Percentiles rank a stretch among this genome's conserved stretches.
Conservation (phyloP, 176 grass and related monocot genomes). For the Zizania latifolia region DNA sequence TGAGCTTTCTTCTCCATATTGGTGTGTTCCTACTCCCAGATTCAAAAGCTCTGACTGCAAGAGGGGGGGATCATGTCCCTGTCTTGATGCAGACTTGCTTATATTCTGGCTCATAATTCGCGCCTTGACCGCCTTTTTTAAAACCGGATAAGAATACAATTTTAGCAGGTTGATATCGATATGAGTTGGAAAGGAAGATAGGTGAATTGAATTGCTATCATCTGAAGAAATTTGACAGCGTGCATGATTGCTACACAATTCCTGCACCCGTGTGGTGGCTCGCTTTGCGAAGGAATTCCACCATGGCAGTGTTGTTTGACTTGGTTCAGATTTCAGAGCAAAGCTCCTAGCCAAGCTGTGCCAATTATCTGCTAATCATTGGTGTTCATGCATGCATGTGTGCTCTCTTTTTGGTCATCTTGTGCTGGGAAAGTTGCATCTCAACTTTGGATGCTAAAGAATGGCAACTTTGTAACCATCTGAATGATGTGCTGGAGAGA, state of each 20-base stretch:
- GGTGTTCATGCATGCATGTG: constrained; percentile 6
- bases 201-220: not conserved
- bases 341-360: not conserved
- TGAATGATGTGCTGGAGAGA: constrained; percentile 20
- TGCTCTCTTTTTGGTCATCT: constrained; percentile 31
- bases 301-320: constrained; percentile 9
- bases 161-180: constrained; percentile 19
- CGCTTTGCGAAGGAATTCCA: not conserved
- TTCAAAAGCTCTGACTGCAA: constrained; percentile 7
- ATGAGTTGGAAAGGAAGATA: not conserved
- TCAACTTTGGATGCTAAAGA: constrained; percentile 26
- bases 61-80: constrained; percentile 21
- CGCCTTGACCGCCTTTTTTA: constrained; percentile 21
- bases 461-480: constrained; percentile 11
- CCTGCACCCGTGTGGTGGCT: not conserved
- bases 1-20: constrained; percentile 3
- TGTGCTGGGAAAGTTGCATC: constrained; percentile 9
- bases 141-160: constrained; percentile 23
- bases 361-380: constrained; percentile 38
- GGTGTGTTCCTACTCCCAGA: constrained; percentile 1
- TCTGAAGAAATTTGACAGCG: not conserved
- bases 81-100: constrained; percentile 40
- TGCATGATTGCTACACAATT: not conserved
- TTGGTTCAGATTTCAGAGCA: not conserved
- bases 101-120: constrained; percentile 42